Base-by-base conservation (phyloP, 2,329 filamentous ascomycete genomes). In the Fusarium oligoseptatum region DNA sequence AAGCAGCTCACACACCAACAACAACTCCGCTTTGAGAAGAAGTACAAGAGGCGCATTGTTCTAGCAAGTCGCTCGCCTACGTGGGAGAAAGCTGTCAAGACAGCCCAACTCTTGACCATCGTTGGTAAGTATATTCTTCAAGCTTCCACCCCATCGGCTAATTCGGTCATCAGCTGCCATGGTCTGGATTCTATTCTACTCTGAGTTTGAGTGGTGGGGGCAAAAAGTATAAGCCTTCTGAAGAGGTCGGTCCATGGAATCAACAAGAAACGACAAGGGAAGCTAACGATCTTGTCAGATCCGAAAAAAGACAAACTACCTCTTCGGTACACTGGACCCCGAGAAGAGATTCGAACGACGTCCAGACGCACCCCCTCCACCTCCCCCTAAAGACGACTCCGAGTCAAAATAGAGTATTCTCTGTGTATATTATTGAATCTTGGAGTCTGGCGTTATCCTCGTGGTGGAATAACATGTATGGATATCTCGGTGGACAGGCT, bases 11-110 rank as follows among this genome's bases (percentile, higher is more conserved):
- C 90, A 41, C 84, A 87, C 56, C 93, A 93, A 82, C 91, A 95
- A 79, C 92, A 95, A 82, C 93, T 95, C 80, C 88, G 91, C 50
- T 92, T 95, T 77, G 94, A 96, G 85, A 91, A 93, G 81, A 92
- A 93, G 80, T 95, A 93, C 84, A 93, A 94, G 83, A 88, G 94
- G 62, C 88, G 94, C 64, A 83, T 93, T 29, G 87, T 88, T 67
- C 82, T 93, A 75, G 89, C 90, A 77, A 89, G 88, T 79, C 87
- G 88, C 45, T 85, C 91, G 24, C 92, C 92, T 10, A 82, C 83
- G 57, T 94, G 92, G 91, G 87, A 89, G 48, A 94, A 92, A 81
- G 87, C 84, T 70, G 85, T 92, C 66, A 91, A 90, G 82, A 84
- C 95, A 72, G 87, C 88, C 60, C 93, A 95, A 82, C 88, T 91